Conservation (phyloP, 2,329 filamentous ascomycete species). For the Botrytis fabae region DNA sequence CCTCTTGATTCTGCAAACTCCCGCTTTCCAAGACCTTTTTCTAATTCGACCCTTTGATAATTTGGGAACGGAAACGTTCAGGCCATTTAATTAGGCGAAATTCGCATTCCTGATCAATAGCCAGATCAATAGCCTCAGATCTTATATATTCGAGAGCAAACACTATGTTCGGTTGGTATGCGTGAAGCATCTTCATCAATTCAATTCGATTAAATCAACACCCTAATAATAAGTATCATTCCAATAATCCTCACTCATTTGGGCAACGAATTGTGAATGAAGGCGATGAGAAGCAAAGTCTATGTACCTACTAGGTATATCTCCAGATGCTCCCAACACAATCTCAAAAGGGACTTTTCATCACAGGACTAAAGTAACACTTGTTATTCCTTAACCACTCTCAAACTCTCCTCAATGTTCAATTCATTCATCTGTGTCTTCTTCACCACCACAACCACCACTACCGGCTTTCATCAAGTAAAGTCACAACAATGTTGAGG, state of each 20-base stretch:
- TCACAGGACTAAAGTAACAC: background rate
- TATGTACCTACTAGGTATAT: background rate
- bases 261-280: background rate
- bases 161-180: background rate
- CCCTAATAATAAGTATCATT: background rate
- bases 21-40: slow-evolving; percentile 5
- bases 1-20: background rate
- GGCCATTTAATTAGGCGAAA: background rate
- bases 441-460: background rate
- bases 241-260: background rate
- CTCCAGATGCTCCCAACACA: background rate
- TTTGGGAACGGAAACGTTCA: background rate
- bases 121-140: background rate
- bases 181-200: background rate
- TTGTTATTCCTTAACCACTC: background rate
- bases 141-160: background rate
- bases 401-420: background rate
- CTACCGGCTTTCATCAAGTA: background rate
- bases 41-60: background rate
- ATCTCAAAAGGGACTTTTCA: background rate
- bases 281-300: background rate
- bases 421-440: background rate
- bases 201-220: background rate
- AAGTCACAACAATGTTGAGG: background rate
- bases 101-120: background rate